Evolutionary conservation across 208 protist species (phyloP).

Genomic region (Trypanosoma cruzi): DNA sequence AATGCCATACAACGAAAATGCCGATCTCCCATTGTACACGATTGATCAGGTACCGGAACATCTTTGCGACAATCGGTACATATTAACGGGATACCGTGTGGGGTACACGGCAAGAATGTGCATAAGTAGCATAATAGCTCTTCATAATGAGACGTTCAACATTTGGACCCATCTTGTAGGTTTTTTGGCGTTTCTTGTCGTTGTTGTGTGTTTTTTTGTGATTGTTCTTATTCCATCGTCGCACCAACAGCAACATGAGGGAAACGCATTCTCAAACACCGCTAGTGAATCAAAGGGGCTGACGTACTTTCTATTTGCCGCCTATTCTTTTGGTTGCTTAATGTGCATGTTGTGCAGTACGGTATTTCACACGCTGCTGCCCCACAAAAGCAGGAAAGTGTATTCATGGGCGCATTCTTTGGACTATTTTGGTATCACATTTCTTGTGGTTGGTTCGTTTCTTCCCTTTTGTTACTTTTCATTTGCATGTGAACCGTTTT

Average conservation of each 20-base stretch:
- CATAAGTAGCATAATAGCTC: constrained; percentile 36
- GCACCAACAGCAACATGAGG: not conserved
- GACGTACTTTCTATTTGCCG: constrained; percentile 61
- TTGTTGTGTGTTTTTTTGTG: constrained; percentile 34
- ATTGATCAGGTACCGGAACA: constrained; percentile 42
- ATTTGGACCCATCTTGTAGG: constrained; percentile 71
- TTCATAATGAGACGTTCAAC: constrained; percentile 80
- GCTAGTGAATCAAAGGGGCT: constrained; percentile 17
- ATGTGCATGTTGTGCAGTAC: constrained; percentile 80
- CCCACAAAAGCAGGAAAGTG: constrained; percentile 55
- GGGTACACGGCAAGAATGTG: constrained; percentile 44
- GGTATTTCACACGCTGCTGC: constrained; percentile 72
- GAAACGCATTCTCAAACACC: not conserved
- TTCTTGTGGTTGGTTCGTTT: constrained; percentile 82
- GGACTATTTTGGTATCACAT: constrained; percentile 89
- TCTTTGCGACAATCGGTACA: constrained; percentile 47
- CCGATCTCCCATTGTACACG: constrained; percentile 37
- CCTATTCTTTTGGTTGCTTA: constrained; percentile 72
- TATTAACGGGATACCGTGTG: constrained; percentile 41
- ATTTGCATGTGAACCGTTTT: constrained; percentile 67
- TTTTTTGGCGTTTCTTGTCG: constrained; percentile 33
- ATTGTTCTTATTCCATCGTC: constrained; percentile 30
- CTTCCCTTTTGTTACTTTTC: constrained; percentile 84
- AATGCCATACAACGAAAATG: constrained; percentile 31
- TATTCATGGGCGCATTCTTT: constrained; percentile 68